phyloP scores from a whole-genome alignment of 805 yeast genomes.

The Nakazawaea wickerhamii region DNA sequence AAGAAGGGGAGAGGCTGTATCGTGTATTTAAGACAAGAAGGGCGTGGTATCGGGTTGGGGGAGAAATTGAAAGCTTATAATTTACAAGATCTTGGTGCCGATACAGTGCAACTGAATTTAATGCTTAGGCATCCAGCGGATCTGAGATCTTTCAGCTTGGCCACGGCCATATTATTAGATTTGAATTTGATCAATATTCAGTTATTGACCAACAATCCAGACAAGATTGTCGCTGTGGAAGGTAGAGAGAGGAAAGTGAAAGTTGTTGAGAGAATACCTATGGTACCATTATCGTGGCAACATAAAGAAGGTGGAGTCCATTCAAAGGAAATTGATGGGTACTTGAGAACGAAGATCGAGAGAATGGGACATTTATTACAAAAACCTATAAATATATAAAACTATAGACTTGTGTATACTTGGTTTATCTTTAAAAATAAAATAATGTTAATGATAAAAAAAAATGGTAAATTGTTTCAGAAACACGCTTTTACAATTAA shows the following conservation, averaged over 20 bases:
- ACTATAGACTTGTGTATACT: background rate
- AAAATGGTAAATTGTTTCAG: too few species aligned
- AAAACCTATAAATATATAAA: conserved; percentile 24
- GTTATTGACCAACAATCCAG: conserved; percentile 91
- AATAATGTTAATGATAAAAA: too few species aligned
- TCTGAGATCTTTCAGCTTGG: conserved; percentile 88
- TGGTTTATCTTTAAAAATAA: too few species aligned
- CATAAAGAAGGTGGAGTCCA: conserved; percentile 59
- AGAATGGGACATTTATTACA: conserved; percentile 93
- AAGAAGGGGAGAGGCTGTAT: conserved; percentile 85
- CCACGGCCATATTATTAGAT: conserved; percentile 88
- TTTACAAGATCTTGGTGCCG: conserved; percentile 96
- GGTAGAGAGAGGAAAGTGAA: conserved; percentile 69
- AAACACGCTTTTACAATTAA: too few species aligned
- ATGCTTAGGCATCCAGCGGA: conserved; percentile 95
- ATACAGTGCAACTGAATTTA: conserved; percentile 94
- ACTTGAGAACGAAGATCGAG: conserved; percentile 88
- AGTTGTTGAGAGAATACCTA: conserved; percentile 88
- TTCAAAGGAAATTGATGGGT: conserved; percentile 86
- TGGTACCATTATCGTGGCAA: conserved; percentile 95
- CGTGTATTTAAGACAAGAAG: conserved; percentile 94
- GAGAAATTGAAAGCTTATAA: conserved; percentile 96
- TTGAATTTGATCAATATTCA: conserved; percentile 68
- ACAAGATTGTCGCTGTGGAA: conserved; percentile 91
- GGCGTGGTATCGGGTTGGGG: conserved; percentile 97